These are phyloP conservation scores for Solanum etuberosum DNA, from an alignment of 257 asterid genomes.

Conservation along the genomic window DNA sequence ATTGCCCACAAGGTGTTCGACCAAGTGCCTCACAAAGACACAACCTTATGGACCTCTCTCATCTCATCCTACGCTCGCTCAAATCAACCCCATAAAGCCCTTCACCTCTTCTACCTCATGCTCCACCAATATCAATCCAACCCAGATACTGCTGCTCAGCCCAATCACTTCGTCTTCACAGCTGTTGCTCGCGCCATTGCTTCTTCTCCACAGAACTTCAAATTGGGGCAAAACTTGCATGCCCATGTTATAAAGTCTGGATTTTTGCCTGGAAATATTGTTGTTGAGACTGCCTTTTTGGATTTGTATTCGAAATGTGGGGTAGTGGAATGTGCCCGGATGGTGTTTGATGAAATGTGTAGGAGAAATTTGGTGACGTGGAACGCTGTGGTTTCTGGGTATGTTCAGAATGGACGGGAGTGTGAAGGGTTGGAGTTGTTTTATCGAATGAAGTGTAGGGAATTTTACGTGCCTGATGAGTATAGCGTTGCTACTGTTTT, in stretches of 20 bases:
- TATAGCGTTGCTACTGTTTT: constrained; percentile 18
- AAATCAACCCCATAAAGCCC: constrained; percentile 10
- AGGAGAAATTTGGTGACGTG: constrained; percentile 24
- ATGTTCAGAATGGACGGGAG: constrained; percentile 16
- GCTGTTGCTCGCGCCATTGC: constrained; percentile 30
- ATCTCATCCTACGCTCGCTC: constrained; percentile 28
- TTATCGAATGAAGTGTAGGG: constrained; percentile 11
- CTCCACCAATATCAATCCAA: neutral
- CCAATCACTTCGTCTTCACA: constrained; percentile 23
- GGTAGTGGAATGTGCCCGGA: neutral
- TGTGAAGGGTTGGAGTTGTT: constrained; percentile 17
- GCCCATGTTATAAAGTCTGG: constrained; percentile 16
- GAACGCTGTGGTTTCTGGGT: constrained; percentile 29
- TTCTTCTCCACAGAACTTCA: constrained; percentile 15
- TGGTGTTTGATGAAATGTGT: constrained; percentile 31
- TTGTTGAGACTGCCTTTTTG: constrained; percentile 19
- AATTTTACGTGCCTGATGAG: constrained; percentile 24
- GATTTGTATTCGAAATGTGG: constrained; percentile 32
- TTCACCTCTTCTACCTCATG: constrained; percentile 23
- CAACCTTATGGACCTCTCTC: constrained; percentile 30
- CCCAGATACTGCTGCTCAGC: neutral
- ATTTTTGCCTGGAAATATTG: neutral
- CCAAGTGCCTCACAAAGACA: constrained; percentile 29
- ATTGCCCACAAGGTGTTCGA: constrained; percentile 26
- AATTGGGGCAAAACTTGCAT: constrained; percentile 21